Conservation (phyloP, 495 filamentous ascomycete species). For the Aspergillus mulundensis region DNA sequence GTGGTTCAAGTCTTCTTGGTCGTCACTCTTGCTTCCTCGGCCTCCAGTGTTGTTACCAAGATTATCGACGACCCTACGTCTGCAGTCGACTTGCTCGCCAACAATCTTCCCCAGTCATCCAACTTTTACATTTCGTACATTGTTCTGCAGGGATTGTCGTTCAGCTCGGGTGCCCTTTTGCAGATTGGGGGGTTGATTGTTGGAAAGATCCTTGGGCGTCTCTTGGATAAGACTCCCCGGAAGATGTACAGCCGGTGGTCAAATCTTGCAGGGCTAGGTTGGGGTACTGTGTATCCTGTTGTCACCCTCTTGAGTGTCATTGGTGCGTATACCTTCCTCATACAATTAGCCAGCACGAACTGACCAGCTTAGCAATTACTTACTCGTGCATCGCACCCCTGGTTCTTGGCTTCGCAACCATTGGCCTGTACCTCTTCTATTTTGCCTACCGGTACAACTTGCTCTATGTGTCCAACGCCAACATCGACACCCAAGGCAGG, state of each 20-base stretch:
- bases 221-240: constrained; percentile 70
- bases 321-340: constrained; percentile 30
- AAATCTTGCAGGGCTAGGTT: constrained; percentile 60
- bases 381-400: constrained; percentile 91
- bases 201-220: constrained; percentile 69
- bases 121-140: constrained; percentile 98
- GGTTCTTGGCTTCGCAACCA: constrained; percentile 78
- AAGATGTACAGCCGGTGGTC: constrained; percentile 69
- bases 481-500: constrained; percentile 86
- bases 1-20: constrained; percentile 94
- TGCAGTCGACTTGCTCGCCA: constrained; percentile 63
- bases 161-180: constrained; percentile 69
- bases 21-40: constrained; percentile 71
- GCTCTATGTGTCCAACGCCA: constrained; percentile 80
- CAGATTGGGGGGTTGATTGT: constrained; percentile 76
- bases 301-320: constrained; percentile 85
- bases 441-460: constrained; percentile 93
- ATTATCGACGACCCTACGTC: constrained; percentile 61
- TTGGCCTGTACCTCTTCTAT: constrained; percentile 85
- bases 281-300: constrained; percentile 85
- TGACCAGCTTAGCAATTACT: constrained; percentile 56
- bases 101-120: constrained; percentile 72
- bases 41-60: constrained; percentile 47
- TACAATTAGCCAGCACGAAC: background rate
- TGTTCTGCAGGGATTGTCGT: constrained; percentile 85